Base-by-base conservation (phyloP, 164 flowering plant species). In the Vitis amurensis region DNA sequence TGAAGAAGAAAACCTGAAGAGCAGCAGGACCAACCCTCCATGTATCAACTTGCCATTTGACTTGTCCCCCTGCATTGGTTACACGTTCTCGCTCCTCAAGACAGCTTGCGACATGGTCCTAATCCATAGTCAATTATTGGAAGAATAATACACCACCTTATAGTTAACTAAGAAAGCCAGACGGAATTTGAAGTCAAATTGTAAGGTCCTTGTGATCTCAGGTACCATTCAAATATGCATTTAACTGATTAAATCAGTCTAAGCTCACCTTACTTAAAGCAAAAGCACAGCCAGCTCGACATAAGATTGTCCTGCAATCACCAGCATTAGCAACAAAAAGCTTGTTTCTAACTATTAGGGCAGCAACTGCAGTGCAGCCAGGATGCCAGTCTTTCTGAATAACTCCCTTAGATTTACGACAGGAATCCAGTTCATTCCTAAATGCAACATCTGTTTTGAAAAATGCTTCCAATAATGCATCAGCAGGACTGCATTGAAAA, bases 1-100 rank as follows among this genome's bases (percentile, higher is more conserved):
- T 19, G 68, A n/a, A 61, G 67, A 75, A 53, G 64, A 23, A 59
- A 68, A 95, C 99, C 98, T 95, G 98, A 51, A 94, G 96, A 72
- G 92, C 99, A 77, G 97, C 93, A 47, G 80, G 68, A 73, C 97
- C 99, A 78, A 95, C 94, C 80, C 99, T 87, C 98, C 99, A 95
- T 17, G 97, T 92, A 77, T 95, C 99, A 55, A 91, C 82, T 76
- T 80, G 91, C 98, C 98, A 92, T 72, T 88, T 84, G 70, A 95
- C 96, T 73, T 82, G 77, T 37, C 88, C 97, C 16, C 99, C 98
- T 51, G 84, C 87, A 68, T 63, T 71, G 50, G 82, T 73, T 55
- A 95, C 81, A 13, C 97, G 97, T 61, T 90, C 87, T 79, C 98
- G 89, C 84, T 95, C 99, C 81, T 83, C 85, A 23, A 74, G 73